Conservation (phyloP, 768 basidiomycete species). For the Boletus rubroflammeus region DNA sequence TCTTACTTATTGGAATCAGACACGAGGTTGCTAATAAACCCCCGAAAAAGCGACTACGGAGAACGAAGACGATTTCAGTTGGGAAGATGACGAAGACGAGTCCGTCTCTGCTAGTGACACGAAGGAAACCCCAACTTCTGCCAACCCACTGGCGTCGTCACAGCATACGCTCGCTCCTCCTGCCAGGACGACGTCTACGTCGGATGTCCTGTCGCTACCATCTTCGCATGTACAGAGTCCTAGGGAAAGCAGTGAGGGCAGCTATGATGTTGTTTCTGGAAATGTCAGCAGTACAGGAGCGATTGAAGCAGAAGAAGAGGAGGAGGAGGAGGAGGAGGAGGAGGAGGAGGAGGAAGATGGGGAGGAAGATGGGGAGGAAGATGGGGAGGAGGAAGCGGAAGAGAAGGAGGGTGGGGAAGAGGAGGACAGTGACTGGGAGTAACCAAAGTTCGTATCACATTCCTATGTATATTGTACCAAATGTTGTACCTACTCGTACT, state of each 20-base stretch:
- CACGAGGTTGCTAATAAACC: constrained; percentile 8
- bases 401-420: constrained; percentile 21
- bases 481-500: neutral
- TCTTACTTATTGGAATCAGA: neutral
- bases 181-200: constrained; percentile 15
- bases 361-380: constrained; percentile 21
- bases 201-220: constrained; percentile 24
- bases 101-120: constrained; percentile 17
- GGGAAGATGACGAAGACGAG: constrained; percentile 93
- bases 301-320: constrained; percentile 30
- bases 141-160: constrained; percentile 18
- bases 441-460: constrained; percentile 1
- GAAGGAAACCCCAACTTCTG: neutral
- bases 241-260: constrained; percentile 59
- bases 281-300: constrained; percentile 43
- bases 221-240: constrained; percentile 40
- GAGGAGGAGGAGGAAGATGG: neutral
- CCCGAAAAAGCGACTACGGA: constrained; percentile 48
- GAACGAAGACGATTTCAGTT: constrained; percentile 85
- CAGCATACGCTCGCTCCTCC: constrained; percentile 28
- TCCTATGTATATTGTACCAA: constrained; percentile 20
- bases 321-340: constrained; percentile 36
- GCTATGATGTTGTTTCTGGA: constrained; percentile 63
- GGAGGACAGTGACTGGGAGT: constrained; percentile 59
- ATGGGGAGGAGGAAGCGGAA: neutral